Evolutionary conservation across 305 asterid genomes (phyloP).

Genomic region (Petunia hybrid): DNA sequence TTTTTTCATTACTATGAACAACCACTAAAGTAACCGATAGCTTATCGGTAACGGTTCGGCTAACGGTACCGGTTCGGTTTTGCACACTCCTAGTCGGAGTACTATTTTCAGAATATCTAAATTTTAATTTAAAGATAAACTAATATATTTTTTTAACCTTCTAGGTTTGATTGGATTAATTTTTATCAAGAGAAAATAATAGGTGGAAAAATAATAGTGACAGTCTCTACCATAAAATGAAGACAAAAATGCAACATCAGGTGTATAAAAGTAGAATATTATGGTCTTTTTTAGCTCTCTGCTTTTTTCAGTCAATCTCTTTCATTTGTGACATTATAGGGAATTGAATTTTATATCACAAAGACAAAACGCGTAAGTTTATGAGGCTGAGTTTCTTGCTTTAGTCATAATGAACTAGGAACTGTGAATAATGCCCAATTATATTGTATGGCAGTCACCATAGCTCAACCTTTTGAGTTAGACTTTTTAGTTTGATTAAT

Average conservation of each 20-base stretch:
- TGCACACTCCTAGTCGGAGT: too few relatives aligned
- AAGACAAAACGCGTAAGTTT: constrained; percentile 18
- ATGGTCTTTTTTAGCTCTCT: not conserved
- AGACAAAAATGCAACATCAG: not conserved
- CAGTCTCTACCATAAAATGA: constrained; percentile 7
- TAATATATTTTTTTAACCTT: not conserved
- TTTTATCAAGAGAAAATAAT: not conserved
- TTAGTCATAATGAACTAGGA: too few relatives aligned
- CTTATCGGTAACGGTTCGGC: too few relatives aligned
- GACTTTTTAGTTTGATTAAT: not conserved
- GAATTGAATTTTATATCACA: not conserved
- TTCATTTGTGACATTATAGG: not conserved
- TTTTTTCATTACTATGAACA: too few relatives aligned
- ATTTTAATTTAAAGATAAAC: too few relatives aligned
- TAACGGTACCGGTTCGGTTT: too few relatives aligned
- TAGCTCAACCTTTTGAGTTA: not conserved
- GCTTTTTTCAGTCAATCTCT: constrained; percentile 16
- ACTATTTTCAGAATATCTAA: too few relatives aligned
- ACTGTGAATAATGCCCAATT: too few relatives aligned
- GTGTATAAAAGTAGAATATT: constrained; percentile 27
- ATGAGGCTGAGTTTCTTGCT: constrained; percentile 26
- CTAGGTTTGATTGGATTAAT: not conserved
- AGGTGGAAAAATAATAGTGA: not conserved
- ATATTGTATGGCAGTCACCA: too few relatives aligned
- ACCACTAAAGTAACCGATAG: too few relatives aligned